phyloP scores from a whole-genome alignment of 2,329 filamentous ascomycete genomes.

The Knufia fluminis region DNA sequence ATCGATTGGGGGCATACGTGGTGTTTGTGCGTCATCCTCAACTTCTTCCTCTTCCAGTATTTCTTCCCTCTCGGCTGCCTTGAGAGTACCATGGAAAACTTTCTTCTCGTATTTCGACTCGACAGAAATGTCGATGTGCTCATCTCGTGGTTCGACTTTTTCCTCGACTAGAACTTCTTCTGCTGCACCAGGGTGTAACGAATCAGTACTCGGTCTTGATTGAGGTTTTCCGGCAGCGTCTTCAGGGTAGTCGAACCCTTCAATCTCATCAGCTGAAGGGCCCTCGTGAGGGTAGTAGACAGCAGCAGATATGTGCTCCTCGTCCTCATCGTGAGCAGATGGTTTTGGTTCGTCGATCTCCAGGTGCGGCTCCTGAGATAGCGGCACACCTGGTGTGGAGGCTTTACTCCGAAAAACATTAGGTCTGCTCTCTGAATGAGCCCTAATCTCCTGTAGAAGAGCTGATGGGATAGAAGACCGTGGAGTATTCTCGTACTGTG shows the following conservation, averaged over 20 bases:
- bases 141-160: conserved; percentile 10
- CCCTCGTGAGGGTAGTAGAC: conserved; percentile 56
- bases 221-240: conserved; percentile 12
- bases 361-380: neutral
- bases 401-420: neutral
- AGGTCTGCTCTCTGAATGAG: neutral
- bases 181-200: conserved; percentile 10
- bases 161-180: neutral
- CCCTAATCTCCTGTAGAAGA: neutral
- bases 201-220: conserved; percentile 6
- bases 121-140: conserved; percentile 54
- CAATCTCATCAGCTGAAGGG: conserved; percentile 34
- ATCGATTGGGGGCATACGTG: conserved; percentile 15
- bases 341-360: conserved; percentile 2
- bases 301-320: conserved; percentile 56
- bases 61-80: conserved; percentile 13
- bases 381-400: conserved; percentile 2
- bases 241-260: conserved; percentile 18
- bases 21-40: conserved; percentile 13
- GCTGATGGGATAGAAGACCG: conserved; percentile 2
- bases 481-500: neutral
- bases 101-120: conserved; percentile 52
- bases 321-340: conserved; percentile 46
- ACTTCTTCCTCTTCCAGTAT: conserved; percentile 17
- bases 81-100: conserved; percentile 44